Evolutionary conservation across 2,329 filamentous ascomycete species (phyloP).

Genomic region (Penicillium oxalicum): DNA sequence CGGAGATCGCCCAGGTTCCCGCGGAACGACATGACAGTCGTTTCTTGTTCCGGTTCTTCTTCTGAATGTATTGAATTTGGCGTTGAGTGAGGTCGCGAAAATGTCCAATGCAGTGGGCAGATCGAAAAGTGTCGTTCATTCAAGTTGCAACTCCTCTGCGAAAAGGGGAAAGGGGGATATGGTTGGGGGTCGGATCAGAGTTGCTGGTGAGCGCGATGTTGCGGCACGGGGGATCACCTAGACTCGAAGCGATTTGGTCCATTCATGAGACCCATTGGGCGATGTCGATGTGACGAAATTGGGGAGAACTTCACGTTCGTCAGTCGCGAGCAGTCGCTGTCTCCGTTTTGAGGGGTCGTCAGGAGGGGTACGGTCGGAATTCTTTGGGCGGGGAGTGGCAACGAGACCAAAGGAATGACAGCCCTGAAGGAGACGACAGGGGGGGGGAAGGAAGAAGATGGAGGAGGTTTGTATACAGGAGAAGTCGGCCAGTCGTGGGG

Average conservation of each 20-base stretch:
- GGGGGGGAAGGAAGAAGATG: neutral
- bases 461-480: no score
- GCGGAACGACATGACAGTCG: constrained; percentile 47
- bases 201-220: no score
- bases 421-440: constrained; percentile 11
- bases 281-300: constrained; percentile 30
- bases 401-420: constrained; percentile 24
- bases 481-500: no score
- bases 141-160: neutral
- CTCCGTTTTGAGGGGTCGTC: neutral
- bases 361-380: constrained; percentile 2
- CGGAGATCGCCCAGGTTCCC: constrained; percentile 57
- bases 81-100: neutral
- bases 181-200: no score
- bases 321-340: neutral
- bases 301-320: neutral
- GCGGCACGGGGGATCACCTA: constrained; percentile 6
- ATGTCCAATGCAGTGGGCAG: neutral
- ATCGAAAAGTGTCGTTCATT: neutral
- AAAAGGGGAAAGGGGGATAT: no score
- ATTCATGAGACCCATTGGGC: constrained; percentile 7
- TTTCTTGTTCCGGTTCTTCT: no score
- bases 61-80: no score
- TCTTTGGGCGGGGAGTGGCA: constrained; percentile 9
- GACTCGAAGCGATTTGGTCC: constrained; percentile 3